phyloP scores from a whole-genome alignment of 2,329 filamentous ascomycete genomes.

The Alternaria arborescens region DNA sequence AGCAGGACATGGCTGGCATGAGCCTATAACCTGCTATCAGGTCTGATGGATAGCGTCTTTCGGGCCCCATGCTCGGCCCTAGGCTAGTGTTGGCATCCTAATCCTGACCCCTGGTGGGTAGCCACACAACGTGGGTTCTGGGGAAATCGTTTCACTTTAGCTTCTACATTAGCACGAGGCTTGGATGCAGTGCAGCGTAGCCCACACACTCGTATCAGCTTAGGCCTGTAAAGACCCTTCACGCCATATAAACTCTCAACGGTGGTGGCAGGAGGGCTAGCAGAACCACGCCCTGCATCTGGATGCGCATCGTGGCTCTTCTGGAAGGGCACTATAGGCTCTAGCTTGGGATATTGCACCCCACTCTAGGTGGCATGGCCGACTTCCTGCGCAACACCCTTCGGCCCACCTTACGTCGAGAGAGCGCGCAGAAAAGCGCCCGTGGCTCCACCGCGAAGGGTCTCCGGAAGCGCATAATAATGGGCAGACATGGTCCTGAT shows the following conservation, averaged over 20 bases:
- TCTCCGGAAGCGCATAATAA: conserved; percentile 18
- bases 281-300: conserved; percentile 28
- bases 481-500: conserved; percentile 17
- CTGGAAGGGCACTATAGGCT: conserved; percentile 33
- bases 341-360: conserved; percentile 29
- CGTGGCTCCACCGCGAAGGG: conserved; percentile 23
- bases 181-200: conserved; percentile 29
- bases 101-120: conserved; percentile 41
- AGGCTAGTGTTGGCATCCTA: conserved; percentile 38
- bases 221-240: conserved; percentile 14
- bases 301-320: conserved; percentile 26
- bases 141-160: conserved; percentile 51
- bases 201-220: conserved; percentile 22
- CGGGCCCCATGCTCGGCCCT: conserved; percentile 33
- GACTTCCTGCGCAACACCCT: conserved; percentile 31
- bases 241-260: conserved; percentile 23
- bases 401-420: conserved; percentile 34
- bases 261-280: conserved; percentile 27
- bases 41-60: conserved; percentile 41
- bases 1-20: conserved; percentile 43
- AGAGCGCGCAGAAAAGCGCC: conserved; percentile 16
- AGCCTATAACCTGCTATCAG: conserved; percentile 49
- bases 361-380: conserved; percentile 26
- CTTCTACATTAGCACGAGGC: conserved; percentile 29
- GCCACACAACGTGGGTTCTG: conserved; percentile 50